Base-by-base conservation (phyloP, 768 basidiomycete genomes). In the Rhodotorula diobovata region DNA sequence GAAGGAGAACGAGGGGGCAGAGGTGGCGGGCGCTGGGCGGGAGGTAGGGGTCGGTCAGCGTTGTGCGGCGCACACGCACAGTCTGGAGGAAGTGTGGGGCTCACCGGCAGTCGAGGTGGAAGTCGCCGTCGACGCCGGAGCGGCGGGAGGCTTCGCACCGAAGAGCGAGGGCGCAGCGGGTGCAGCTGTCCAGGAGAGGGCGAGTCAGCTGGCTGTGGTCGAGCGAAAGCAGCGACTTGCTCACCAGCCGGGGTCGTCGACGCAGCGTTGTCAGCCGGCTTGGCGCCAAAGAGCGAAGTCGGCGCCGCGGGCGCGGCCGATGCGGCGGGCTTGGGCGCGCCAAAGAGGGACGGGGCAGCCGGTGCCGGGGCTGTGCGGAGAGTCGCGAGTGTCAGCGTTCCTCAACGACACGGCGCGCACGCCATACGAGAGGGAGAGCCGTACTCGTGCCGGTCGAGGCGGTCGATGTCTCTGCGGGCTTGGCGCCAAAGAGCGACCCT, bases 381-480 rank as follows among this genome's bases (percentile, higher is more conserved):
- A 7, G 55, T 7, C 14, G 2, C 14, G 41, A 43, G 41, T 12
- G 41, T 43, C 41, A 43, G 20, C 35, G 35, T 25, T 21, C 21
- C 4, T 25, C 7, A 30, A 37, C 25, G 12, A 2, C 39, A 43
- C 28, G 14, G 2, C 15, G 39, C 20, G 57, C 35, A 6, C 6
- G n/a, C 20, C 5, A 15, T 2, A 10, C 2, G 32, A 7, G 6
- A 21, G 23, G 41, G 20, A n/a, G 37, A 10, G 25, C 53, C 60
- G 59, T 28, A 57, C 68, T 41, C 3, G 37, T 12, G 1, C 48
- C 62, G 0, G 68, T 62, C 0, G 61, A 30, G 25, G 70, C 54
- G 15, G 70, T 18, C 9, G 61, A 20, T 7, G 71, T 25, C 28
- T 60, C 63, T 2, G 71, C 71, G 15, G 68, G 68, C 39, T 62